phyloP scores from a whole-genome alignment of 169 alveolate genomes.

The Amoebophrya sp. region DNA sequence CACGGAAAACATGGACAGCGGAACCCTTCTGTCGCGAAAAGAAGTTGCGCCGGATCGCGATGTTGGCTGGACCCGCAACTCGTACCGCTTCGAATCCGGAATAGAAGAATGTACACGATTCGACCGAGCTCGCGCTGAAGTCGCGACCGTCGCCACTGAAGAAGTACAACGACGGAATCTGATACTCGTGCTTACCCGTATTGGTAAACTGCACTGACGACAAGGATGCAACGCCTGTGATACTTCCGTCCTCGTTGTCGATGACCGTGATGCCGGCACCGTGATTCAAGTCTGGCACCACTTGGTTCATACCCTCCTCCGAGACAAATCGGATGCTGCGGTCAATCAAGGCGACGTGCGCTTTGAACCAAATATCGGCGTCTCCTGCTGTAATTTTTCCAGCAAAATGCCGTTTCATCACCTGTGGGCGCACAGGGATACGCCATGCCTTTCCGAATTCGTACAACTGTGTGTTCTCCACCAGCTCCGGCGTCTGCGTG shows the following conservation, averaged over 20 bases:
- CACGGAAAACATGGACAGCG: not conserved
- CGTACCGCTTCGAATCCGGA: not conserved
- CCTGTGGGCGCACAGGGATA: not conserved
- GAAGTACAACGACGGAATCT: not conserved
- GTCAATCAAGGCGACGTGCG: not conserved
- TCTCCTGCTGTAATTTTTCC: not conserved
- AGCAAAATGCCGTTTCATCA: not conserved
- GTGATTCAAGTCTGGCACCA: not conserved
- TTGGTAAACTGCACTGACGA: not conserved
- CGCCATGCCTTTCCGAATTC: not conserved
- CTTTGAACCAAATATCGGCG: not conserved
- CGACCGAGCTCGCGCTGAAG: not conserved
- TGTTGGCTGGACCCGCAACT: not conserved
- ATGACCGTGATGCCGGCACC: not conserved
- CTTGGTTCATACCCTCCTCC: not conserved
- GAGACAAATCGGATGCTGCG: not conserved
- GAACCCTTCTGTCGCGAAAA: not conserved
- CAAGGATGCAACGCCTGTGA: not conserved
- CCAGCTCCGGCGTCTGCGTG: not conserved
- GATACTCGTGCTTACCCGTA: not conserved
- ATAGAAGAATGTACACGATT: not conserved
- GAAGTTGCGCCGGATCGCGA: not conserved
- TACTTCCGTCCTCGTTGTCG: not conserved
- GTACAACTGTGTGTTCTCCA: not conserved
- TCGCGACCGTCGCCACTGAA: not conserved